Conservation (phyloP, 2,329 filamentous ascomycete species). For the Lecanicillium sp. region DNA sequence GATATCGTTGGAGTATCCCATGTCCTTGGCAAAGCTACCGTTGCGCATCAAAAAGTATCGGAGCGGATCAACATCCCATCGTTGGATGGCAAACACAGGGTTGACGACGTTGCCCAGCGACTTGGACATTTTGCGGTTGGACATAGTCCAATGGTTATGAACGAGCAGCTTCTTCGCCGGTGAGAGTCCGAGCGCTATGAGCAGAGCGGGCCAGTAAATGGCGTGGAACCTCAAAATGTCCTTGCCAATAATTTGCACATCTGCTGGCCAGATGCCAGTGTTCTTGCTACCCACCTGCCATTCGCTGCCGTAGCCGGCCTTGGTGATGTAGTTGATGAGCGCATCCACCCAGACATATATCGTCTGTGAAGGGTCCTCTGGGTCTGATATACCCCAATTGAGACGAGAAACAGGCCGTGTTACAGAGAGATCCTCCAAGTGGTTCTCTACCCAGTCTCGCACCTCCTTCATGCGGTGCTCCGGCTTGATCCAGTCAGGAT, state of each 20-base stretch:
- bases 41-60: conserved; percentile 82
- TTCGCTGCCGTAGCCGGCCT: conserved; percentile 59
- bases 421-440: conserved; percentile 80
- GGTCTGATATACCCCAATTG: conserved; percentile 83
- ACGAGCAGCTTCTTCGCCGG: conserved; percentile 73
- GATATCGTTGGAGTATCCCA: conserved; percentile 74
- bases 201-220: conserved; percentile 95
- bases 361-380: conserved; percentile 75
- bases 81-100: conserved; percentile 81
- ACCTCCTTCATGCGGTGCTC: conserved; percentile 68
- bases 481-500: conserved; percentile 73
- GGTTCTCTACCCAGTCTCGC: conserved; percentile 64
- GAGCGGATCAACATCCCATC: conserved; percentile 81
- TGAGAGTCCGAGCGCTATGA: conserved; percentile 79
- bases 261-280: conserved; percentile 73
- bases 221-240: conserved; percentile 96
- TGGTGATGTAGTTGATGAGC: conserved; percentile 87
- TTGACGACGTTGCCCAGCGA: conserved; percentile 92
- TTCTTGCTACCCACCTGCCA: conserved; percentile 60
- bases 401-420: conserved; percentile 74
- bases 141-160: conserved; percentile 94
- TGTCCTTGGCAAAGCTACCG: conserved; percentile 68
- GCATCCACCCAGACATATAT: conserved; percentile 99
- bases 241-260: conserved; percentile 90
- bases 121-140: conserved; percentile 91